Base-by-base conservation (phyloP, 352 stramenopile genomes). In the Albugo candida region DNA sequence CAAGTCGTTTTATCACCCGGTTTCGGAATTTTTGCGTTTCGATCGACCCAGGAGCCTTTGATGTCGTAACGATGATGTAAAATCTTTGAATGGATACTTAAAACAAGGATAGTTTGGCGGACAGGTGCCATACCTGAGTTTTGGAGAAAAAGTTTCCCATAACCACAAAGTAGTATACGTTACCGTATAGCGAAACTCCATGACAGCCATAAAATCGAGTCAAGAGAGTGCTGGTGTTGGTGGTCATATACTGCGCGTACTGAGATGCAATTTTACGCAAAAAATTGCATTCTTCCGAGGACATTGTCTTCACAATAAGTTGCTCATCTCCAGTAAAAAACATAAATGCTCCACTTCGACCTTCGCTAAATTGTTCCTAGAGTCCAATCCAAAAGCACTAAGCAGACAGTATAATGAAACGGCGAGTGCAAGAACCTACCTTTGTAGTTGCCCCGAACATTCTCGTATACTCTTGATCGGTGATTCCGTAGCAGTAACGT, bases 121-220 rank as follows among this genome's bases (percentile, higher is more conserved):
- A 31, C 24, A 31, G 3, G 24, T 8, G 16, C 11, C 45, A 24
- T 27, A 80, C 73, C 47, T 86, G 74, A 8, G 72, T 91, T 36
- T 89, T 77, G 2, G 70, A 63, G 55, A 95, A 93, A 41, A 95
- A 47, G 43, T 95, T 95, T 13, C 65, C 77, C 83, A 95, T 95
- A 21, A 95, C 83, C 16, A 95, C 80, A 50, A 95, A 95, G 59
- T 86, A 89, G 63, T 92, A 93, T 63, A 82, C 87, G 41, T 92
- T 87, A 21, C 82, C 81, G 53, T 94, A 94, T 59, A 95, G 51
- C 12, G 65, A 73, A 16, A 95, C 75, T 1, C 71, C 69, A 55
- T 95, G 83, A 52, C 78, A 93, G 8, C 83, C 83, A 49, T 91
- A 92, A 52, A 94, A 95, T 1, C 81, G 81, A 18, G 76, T 93